Evolutionary conservation across 371 early-diverging fungal species (phyloP).

Genomic region (Mucor racemosus): DNA sequence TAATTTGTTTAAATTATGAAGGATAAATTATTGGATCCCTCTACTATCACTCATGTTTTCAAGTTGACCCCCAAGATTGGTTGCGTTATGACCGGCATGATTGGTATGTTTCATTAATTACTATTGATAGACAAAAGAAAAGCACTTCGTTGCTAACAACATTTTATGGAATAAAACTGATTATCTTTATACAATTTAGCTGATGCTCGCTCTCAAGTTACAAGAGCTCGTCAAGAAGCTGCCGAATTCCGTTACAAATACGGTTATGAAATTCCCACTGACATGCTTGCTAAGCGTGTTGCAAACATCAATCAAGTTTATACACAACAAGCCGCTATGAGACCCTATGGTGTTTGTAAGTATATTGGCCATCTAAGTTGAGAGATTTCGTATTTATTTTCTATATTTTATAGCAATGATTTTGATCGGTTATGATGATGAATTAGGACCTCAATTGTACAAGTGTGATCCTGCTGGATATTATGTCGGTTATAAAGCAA

Average conservation of each 20-base stretch:
- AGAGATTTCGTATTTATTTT: not conserved
- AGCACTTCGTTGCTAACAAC: not conserved
- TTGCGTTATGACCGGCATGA: conserved; percentile 97
- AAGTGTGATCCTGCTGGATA: conserved; percentile 99
- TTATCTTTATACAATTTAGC: conserved; percentile 52
- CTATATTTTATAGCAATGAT: conserved; percentile 80
- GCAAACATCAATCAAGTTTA: conserved; percentile 98
- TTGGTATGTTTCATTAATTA: conserved; percentile 54
- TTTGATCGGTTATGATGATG: conserved; percentile 94
- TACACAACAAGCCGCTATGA: conserved; percentile 98
- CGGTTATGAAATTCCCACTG: conserved; percentile 96
- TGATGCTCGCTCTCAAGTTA: conserved; percentile 93
- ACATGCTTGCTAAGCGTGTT: conserved; percentile 96
- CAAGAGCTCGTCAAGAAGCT: conserved; percentile 93
- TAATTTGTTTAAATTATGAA: conserved; percentile 27
- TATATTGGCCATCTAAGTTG: conserved; percentile 13
- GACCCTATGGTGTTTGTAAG: conserved; percentile 96
- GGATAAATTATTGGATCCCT: conserved; percentile 97
- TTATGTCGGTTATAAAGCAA: conserved; percentile 96
- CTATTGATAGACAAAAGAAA: not conserved
- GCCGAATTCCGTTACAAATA: conserved; percentile 98
- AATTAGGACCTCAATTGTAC: conserved; percentile 94
- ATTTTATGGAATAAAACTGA: not conserved
- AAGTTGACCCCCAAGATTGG: conserved; percentile 93
- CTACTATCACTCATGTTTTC: conserved; percentile 92